Evolutionary conservation across 495 filamentous ascomycete species (phyloP), one percentile per base, ranked within the genome.

Genomic region (Podospora tetraspora): DNA sequence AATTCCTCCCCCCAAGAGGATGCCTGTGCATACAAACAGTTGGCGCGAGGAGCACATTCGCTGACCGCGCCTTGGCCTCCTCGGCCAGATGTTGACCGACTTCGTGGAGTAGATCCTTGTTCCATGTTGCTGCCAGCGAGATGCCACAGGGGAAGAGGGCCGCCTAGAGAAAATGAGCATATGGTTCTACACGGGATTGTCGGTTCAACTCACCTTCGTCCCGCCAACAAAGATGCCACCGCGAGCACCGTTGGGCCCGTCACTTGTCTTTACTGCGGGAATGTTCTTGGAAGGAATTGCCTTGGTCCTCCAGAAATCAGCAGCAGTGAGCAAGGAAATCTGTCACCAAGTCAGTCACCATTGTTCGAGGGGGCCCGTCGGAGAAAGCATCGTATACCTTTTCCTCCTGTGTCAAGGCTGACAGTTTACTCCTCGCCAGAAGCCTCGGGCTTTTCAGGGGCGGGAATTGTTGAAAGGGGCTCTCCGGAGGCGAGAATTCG

Each of bases 11-110:
- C 12, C 92, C 92, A 0, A 96, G 81, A 2, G 92, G 92, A 22
- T 89, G 89, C 16, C 92, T 86, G 71, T 95, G 92, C 77, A 91
- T 89, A 77, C 91, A 93, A 68, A 93, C 89, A 7, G 92, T 94
- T 11, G 92, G 92, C 3, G 90, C 92, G 10, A 96, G 83, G 1
- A 94, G 81, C 21, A 94, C 83, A 66, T 92, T 85, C 32, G 89
- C 88, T 16, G 89, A 89, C 70, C 92, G 90, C 10, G 90, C 89
- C 62, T 85, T 89, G 13, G 84, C 81, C 77, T 96, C 92, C 43
- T 90, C 84, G 21, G 86, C 91, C 68, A 96, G 83, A 58, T 91
- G 83, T 68, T 85, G 82, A n/a, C 92, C 92, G 23, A 91, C 84
- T 59, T 87, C 68, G 67, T 85, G 80, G 29, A 94, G 81, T 23